phyloP scores from a whole-genome alignment of 192 early-diverging fungal species.

The Coemansia sp. region DNA sequence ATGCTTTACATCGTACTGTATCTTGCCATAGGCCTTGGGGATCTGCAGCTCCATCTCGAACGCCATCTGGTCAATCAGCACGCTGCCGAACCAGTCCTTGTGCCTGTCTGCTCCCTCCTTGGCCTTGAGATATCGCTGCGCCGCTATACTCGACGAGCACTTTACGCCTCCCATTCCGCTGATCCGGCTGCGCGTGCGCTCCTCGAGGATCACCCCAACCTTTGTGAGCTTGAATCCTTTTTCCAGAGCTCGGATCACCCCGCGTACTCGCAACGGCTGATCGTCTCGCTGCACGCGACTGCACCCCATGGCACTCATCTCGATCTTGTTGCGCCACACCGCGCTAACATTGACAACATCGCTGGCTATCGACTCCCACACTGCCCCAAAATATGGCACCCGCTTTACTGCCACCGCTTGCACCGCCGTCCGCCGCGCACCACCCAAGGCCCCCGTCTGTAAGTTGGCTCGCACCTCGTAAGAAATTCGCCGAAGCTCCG shows the following conservation, averaged over 20 bases:
- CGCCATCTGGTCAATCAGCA: slow-evolving; percentile 45
- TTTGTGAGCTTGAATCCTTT: slow-evolving; percentile 45
- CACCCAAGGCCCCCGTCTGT: slow-evolving; percentile 9
- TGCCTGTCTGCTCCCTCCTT: slow-evolving; percentile 1
- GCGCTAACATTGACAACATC: slow-evolving; percentile 45
- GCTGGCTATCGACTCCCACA: slow-evolving; percentile 48
- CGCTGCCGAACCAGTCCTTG: slow-evolving; percentile 23
- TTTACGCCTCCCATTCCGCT: slow-evolving; percentile 10
- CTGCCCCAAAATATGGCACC: slow-evolving; percentile 39
- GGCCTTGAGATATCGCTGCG: slow-evolving; percentile 33
- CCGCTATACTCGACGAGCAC: slow-evolving; percentile 30
- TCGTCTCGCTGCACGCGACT: slow-evolving; percentile 50
- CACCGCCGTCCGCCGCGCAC: slow-evolving; percentile 23
- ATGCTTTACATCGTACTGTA: slow-evolving; percentile 51
- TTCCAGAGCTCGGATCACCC: slow-evolving; percentile 45
- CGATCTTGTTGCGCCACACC: slow-evolving; percentile 46
- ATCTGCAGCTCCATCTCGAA: slow-evolving; percentile 51
- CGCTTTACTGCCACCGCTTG: slow-evolving; percentile 47
- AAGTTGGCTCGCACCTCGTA: slow-evolving; percentile 43
- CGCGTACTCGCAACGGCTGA: slow-evolving; percentile 32
- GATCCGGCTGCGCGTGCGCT: slow-evolving; percentile 44
- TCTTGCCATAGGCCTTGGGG: slow-evolving; percentile 44
- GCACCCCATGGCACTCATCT: slow-evolving; percentile 50
- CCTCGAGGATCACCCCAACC: slow-evolving; percentile 48
- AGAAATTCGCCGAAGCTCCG: slow-evolving; percentile 40